These are phyloP conservation scores for Cercospora zeina DNA, from an alignment of 2,329 filamentous ascomycete genomes.

Conservation along the genomic window DNA sequence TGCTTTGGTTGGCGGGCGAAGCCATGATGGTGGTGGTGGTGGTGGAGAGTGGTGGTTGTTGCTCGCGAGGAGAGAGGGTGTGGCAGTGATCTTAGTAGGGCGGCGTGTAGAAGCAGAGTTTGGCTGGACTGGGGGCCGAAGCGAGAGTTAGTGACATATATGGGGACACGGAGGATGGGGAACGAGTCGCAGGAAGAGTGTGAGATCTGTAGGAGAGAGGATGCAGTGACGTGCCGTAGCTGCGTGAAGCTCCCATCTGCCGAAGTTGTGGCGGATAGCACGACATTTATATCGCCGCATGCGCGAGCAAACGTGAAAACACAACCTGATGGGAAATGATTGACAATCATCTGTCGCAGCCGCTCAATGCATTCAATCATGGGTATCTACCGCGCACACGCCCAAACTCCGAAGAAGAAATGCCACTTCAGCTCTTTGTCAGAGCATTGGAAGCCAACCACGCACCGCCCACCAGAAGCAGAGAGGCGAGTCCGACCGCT, in stretches of 20 bases:
- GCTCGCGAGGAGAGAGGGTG: background rate
- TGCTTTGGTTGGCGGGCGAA: constrained; percentile 22
- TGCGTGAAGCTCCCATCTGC: background rate
- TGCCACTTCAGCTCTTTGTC: constrained; percentile 12
- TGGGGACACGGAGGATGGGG: background rate
- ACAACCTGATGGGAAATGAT: background rate
- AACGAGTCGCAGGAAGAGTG: background rate
- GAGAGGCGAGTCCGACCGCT: constrained; percentile 43
- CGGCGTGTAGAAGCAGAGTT: background rate
- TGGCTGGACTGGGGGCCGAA: background rate
- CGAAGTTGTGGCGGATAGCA: constrained; percentile 9
- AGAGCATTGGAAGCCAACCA: constrained; percentile 42
- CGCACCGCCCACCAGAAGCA: constrained; percentile 44
- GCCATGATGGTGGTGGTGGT: constrained; percentile 21
- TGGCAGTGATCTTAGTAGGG: background rate
- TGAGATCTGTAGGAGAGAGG: background rate
- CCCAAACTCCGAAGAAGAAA: background rate
- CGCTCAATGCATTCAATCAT: background rate
- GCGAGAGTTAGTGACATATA: background rate
- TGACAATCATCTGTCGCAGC: background rate
- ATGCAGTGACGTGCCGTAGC: constrained; percentile 5
- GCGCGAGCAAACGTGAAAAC: background rate
- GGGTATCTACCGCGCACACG: constrained; percentile 13
- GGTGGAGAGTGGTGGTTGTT: constrained; percentile 5
- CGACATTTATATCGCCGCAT: background rate